Evolutionary conservation across 345 rosid species (phyloP), one percentile per base, ranked within the genome.

Genomic region (Hibiscus tridactylites): DNA sequence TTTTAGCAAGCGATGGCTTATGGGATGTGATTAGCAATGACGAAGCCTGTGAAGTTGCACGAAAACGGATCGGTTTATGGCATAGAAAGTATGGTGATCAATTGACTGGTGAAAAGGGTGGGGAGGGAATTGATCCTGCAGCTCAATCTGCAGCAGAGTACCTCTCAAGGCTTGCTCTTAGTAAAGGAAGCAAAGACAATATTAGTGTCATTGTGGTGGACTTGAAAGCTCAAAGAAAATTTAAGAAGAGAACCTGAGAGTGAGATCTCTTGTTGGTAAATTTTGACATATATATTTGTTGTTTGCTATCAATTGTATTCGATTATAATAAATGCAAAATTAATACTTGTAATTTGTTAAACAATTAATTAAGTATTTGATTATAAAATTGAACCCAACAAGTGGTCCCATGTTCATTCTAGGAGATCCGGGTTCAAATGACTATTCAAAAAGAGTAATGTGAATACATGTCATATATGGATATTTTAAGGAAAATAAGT

Each of bases 21-120:
- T 90, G 97, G 97, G 96, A 92, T 65, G 93, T 88, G 2, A 79
- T 92, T 82, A 76, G 85, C 0, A 88, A 87, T 49, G 85, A 88
- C 58, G 91, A 90, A 70, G 96, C 75, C 1, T 88, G 91, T 8
- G 85, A 85, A 15, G 17, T 81, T 71, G 93, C 91, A 0, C 61
- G 96, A 31, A 87, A 85, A 76, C 67, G 86, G 68, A 85, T 89
- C 44, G 80, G 85, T 33, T 71, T 80, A 5, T 84, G 94, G 89
- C 88, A 86, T 76, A 87, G 85, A 73, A 87, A 75, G 78, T 76
- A 89, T 2, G 86, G 86, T 0, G 79, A 83, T 39, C 68, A 58
- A 26, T 53, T 68, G 12, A 72, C 78, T 2, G 71, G 68, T 0
- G 76, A 46, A 69, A 78, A 82, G 63, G 86, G 83, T 1, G 87